Percentiles rank a stretch among this genome's conserved stretches.
Evolutionary conservation across 164 flowering plant species (phyloP).

Genomic region (Hamamelis virginiana): DNA sequence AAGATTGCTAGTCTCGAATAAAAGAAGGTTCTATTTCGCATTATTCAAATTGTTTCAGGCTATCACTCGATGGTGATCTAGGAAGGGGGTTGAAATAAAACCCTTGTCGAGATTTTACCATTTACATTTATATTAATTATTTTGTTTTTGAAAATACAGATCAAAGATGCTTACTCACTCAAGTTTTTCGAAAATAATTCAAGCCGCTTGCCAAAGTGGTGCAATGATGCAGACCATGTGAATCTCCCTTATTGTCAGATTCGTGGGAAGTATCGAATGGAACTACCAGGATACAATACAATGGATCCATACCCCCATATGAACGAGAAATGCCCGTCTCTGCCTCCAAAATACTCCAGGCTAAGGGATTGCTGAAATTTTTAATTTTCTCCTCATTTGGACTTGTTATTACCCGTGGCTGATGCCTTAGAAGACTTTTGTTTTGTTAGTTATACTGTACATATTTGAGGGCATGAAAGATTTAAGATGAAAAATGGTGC

Average conservation of each 20-base stretch:
- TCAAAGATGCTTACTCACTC: slow-evolving; percentile 88
- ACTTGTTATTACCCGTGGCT: background rate
- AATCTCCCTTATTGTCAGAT: slow-evolving; percentile 94
- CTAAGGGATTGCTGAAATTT: slow-evolving; percentile 48
- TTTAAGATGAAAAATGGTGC: background rate
- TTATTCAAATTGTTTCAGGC: too few relatives aligned
- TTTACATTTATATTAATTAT: background rate
- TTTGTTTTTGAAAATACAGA: slow-evolving; percentile 49
- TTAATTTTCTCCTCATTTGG: background rate
- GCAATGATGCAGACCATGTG: slow-evolving; percentile 70
- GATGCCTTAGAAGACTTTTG: slow-evolving; percentile 2
- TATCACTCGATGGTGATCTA: too few relatives aligned
- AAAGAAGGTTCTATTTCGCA: too few relatives aligned
- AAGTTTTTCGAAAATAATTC: slow-evolving; percentile 74
- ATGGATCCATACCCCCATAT: slow-evolving; percentile 83
- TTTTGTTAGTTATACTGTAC: background rate
- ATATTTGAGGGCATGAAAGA: too few relatives aligned
- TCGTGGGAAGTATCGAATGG: slow-evolving; percentile 85
- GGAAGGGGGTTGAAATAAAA: too few relatives aligned
- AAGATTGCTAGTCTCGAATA: background rate
- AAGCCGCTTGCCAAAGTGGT: slow-evolving; percentile 91
- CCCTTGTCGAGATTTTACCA: background rate
- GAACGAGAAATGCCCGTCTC: slow-evolving; percentile 90
- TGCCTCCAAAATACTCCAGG: slow-evolving; percentile 80
- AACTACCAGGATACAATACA: slow-evolving; percentile 82